Conservation (phyloP, 768 basidiomycete species). For the Leccinum pellstonianum region DNA sequence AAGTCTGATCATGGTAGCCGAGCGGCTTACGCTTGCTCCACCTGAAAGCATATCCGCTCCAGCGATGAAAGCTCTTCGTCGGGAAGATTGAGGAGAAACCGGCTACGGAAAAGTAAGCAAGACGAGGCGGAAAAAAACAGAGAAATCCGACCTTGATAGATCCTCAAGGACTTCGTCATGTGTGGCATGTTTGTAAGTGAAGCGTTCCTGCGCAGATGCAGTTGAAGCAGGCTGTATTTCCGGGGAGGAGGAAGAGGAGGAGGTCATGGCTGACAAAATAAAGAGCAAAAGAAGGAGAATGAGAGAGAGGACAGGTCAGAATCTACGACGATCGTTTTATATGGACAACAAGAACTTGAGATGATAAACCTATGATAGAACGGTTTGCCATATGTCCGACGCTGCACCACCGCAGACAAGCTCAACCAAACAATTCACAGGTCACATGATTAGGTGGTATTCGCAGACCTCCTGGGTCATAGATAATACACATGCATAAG, state of each 20-base stretch:
- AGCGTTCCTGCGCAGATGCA: slow-evolving; percentile 39
- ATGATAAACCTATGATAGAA: slow-evolving; percentile 28
- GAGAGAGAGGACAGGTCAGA: slow-evolving; percentile 28
- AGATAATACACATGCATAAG: slow-evolving; percentile 11
- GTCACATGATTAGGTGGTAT: slow-evolving; percentile 16
- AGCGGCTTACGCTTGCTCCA: slow-evolving; percentile 90
- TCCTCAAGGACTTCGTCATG: slow-evolving; percentile 89
- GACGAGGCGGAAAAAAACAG: slow-evolving; percentile 8
- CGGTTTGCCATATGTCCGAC: slow-evolving; percentile 20
- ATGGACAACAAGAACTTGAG: slow-evolving; percentile 29
- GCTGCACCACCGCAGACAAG: slow-evolving; percentile 16
- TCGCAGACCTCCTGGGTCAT: background rate
- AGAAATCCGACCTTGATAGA: slow-evolving; percentile 66
- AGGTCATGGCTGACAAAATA: slow-evolving; percentile 52
- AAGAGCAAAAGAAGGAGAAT: slow-evolving; percentile 32
- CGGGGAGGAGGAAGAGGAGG: slow-evolving; percentile 77
- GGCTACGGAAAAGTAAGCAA: slow-evolving; percentile 46
- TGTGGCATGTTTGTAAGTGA: slow-evolving; percentile 67
- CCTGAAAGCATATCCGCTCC: slow-evolving; percentile 96
- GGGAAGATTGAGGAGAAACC: slow-evolving; percentile 96
- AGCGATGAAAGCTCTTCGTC: slow-evolving; percentile 87
- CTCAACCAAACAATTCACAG: slow-evolving; percentile 21
- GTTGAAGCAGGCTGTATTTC: slow-evolving; percentile 57
- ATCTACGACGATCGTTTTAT: slow-evolving; percentile 35
- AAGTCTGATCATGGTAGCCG: slow-evolving; percentile 9